These are phyloP conservation scores for Rhizopus microsporus DNA, from an alignment of 371 early-diverging fungal genomes.

Conservation along the genomic window DNA sequence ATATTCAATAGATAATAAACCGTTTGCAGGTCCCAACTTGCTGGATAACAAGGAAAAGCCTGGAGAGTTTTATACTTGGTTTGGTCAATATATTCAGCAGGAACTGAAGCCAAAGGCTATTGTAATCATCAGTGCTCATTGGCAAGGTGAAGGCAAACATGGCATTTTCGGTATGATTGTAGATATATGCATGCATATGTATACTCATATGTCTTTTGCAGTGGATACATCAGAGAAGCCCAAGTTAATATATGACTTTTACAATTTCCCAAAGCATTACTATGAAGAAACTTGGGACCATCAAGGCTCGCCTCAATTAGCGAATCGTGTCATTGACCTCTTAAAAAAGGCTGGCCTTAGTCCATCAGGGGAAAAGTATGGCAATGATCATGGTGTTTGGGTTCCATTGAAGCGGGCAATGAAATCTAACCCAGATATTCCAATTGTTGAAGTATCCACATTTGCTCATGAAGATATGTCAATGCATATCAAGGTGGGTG, in stretches of 20 bases:
- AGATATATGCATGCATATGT: background rate
- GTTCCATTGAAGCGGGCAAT: conserved; percentile 60
- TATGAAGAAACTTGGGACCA: conserved; percentile 63
- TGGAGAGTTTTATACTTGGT: conserved; percentile 43
- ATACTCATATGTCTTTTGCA: conserved; percentile 11
- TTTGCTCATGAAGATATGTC: conserved; percentile 34
- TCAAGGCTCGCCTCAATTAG: conserved; percentile 51
- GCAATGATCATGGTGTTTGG: conserved; percentile 69
- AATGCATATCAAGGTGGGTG: conserved; percentile 30
- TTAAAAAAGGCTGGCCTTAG: conserved; percentile 44
- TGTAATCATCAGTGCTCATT: conserved; percentile 60
- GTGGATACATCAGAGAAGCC: conserved; percentile 51
- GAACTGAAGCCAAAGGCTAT: conserved; percentile 54
- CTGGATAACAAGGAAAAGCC: conserved; percentile 52
- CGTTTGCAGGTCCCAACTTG: conserved; percentile 54
- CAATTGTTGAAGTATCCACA: conserved; percentile 58
- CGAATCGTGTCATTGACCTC: conserved; percentile 53
- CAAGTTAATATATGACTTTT: conserved; percentile 67
- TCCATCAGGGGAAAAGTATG: conserved; percentile 47
- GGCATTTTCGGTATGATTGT: conserved; percentile 34
- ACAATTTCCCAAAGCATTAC: conserved; percentile 56
- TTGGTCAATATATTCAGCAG: conserved; percentile 49
- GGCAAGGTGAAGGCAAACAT: conserved; percentile 49
- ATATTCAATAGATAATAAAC: conserved; percentile 13
- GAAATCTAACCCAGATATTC: conserved; percentile 53